Base-by-base conservation (phyloP, 495 filamentous ascomycete species). In the Lasiosphaeriaceae sp. region DNA sequence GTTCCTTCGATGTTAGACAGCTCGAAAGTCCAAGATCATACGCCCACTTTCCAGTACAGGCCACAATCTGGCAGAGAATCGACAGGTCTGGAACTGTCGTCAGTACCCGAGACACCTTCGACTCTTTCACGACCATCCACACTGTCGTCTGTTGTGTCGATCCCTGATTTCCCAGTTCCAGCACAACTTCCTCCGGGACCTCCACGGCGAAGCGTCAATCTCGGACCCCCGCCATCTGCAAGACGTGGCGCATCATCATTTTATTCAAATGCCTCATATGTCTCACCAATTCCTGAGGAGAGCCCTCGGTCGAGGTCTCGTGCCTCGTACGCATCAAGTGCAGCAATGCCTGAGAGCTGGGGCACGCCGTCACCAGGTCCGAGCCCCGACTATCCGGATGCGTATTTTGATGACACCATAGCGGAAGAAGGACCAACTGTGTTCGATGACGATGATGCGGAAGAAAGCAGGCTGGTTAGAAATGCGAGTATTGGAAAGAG, bases 231-330 rank as follows among this genome's bases (percentile, higher is more conserved):
- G 9, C 88, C 88, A 19, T 85, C 83, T 39, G 77, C 87, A 14
- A 77, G 88, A 61, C 77, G 87, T 60, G 89, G 87, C 0, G 84
- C 77, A 24, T 83, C 85, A 2, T 84, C 87, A n/a, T 88, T 86
- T 34, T 90, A 90, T 60, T 91, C 89, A 21, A 80, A 80, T 54
- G 64, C 71, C n/a, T 90, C 89, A 1, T 90, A 80, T 54, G 90
- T 96, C 5, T 90, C 92, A 8, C 92, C 92, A 1, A 96, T 97
- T 54, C 88, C 85, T 1, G 92, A 97, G 70, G 92, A 96, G 65
- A 78, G 82, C 50, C 78, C 82, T 1, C 77, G 83, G 31, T 74
- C 82, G 44, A 76, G 83, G 47, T 77, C 76, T 14, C 82, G 86
- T 65, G 83, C 80, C 19, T 93, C 90, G 0, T 89, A 86, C 65